Conservation (phyloP, 106 monocot species). For the Dioscorea alata region DNA sequence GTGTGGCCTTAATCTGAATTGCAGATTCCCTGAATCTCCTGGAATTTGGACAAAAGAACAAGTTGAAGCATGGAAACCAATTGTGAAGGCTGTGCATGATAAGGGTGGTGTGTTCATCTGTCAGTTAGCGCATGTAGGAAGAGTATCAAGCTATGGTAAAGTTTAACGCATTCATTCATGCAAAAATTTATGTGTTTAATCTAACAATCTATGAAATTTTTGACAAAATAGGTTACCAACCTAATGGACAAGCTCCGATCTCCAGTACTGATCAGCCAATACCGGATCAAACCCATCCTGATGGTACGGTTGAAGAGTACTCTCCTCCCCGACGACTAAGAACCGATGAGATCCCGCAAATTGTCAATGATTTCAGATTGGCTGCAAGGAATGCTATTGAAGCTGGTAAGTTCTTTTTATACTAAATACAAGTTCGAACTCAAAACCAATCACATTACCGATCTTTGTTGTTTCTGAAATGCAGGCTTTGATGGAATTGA, state of each 20-base stretch:
- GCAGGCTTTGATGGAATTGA: conserved; percentile 17
- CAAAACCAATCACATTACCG: neutral
- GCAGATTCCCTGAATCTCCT: conserved; percentile 29
- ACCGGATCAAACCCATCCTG: neutral
- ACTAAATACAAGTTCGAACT: too few species aligned
- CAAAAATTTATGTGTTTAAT: neutral
- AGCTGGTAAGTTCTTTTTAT: conserved; percentile 15
- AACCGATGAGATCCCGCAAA: conserved; percentile 23
- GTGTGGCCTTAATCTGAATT: neutral
- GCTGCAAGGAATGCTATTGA: conserved; percentile 49
- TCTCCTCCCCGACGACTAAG: conserved; percentile 24
- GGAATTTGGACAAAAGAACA: conserved; percentile 56
- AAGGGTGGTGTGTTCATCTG: conserved; percentile 53
- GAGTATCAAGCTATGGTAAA: conserved; percentile 31
- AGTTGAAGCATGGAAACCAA: conserved; percentile 55
- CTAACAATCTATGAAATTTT: neutral
- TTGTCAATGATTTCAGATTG: conserved; percentile 38
- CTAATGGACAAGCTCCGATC: conserved; percentile 31
- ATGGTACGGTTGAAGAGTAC: conserved; percentile 14
- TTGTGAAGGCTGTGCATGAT: conserved; percentile 48
- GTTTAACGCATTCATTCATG: neutral
- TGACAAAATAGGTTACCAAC: conserved; percentile 19
- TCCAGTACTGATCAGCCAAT: conserved; percentile 27
- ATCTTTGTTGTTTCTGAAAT: neutral
- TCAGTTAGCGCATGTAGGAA: conserved; percentile 43